Evolutionary conservation across 2,329 filamentous ascomycete genomes (phyloP).

Genomic region (Pseudogymnoascus sp.): DNA sequence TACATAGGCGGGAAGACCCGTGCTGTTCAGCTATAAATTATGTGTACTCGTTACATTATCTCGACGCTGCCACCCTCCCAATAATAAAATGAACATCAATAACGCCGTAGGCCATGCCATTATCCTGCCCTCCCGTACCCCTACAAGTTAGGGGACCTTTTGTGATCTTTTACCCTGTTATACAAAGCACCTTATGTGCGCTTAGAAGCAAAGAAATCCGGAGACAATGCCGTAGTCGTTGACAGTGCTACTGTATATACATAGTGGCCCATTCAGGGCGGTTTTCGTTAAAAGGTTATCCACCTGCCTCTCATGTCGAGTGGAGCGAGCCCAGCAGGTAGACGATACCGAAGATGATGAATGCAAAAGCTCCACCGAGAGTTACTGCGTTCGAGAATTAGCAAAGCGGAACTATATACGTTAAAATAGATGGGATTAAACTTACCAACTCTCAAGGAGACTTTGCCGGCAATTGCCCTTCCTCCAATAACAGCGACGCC

Average conservation of each 20-base stretch:
- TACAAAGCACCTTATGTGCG: background rate
- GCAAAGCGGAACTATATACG: conserved; percentile 11
- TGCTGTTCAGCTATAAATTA: background rate
- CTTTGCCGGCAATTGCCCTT: conserved; percentile 81
- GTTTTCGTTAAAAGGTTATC: background rate
- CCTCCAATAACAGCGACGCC: conserved; percentile 86
- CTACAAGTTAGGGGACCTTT: background rate
- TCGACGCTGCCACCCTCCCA: background rate
- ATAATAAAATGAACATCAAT: background rate
- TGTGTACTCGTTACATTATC: conserved; percentile 1
- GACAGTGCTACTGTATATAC: conserved; percentile 8
- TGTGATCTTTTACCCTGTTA: background rate
- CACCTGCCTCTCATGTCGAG: conserved; percentile 30
- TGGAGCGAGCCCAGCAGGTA: conserved; percentile 77
- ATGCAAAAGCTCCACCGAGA: conserved; percentile 80
- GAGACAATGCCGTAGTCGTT: background rate
- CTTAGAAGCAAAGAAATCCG: conserved; percentile 6
- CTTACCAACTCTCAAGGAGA: conserved; percentile 94
- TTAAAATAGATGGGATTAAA: conserved; percentile 25
- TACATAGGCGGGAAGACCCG: background rate
- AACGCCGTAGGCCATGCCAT: background rate
- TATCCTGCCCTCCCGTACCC: background rate
- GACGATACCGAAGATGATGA: conserved; percentile 84
- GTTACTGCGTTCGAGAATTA: conserved; percentile 55
- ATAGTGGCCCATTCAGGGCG: background rate